Evolutionary conservation across 2,329 filamentous ascomycete species (phyloP), one percentile per base, ranked within the genome.

Genomic region (Colletotrichum karsti): DNA sequence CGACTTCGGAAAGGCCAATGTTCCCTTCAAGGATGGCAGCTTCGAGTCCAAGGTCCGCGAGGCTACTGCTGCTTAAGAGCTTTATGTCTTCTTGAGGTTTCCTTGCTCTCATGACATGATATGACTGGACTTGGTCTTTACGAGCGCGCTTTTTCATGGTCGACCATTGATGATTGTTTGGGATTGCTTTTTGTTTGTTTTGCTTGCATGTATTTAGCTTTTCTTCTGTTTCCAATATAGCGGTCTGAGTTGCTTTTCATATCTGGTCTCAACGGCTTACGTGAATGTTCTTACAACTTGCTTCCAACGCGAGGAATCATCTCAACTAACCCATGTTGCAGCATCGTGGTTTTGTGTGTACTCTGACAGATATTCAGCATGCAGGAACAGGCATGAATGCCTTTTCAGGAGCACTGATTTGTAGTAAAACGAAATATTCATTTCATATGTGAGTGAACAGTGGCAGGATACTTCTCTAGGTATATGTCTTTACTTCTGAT

Each of bases 1-100:
- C 5, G 76, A 83, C 68, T 84, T 83, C 72, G 82, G 82, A 2
- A 56, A 35, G 28, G 82, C 81, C 6, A 82, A 75, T 64, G 78
- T 82, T 41, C 80, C 82, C 1, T 81, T 84, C 67, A 82, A 77
- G 13, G 72, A 77, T 5, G 60, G 50, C n/a, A 72, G 66, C 69
- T 77, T 78, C 22, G 42, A 46, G 42, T 13, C 22, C 42, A 46
- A 54, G 50, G 50, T 54, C 50, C 50, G 50, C 30, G 50, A 54
- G 28, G 50, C 50, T 30, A 37, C 18, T 30, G 18, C 50, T 37
- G 18, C 50, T 37, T 54, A 54, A 54, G 18, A 22, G 30, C 18
- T 4, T 10, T 18, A 3, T 22, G n/a, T 22, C 50, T 54, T 33
- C 7, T n/a, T 9, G n/a, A 18, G 22, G 15, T 3, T 20, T 33